A percentile compares a stretch with the other conserved stretches of the same genome.
Conservation (phyloP, 1,284 basidiomycete species). For the Sporisorium sorghi region DNA sequence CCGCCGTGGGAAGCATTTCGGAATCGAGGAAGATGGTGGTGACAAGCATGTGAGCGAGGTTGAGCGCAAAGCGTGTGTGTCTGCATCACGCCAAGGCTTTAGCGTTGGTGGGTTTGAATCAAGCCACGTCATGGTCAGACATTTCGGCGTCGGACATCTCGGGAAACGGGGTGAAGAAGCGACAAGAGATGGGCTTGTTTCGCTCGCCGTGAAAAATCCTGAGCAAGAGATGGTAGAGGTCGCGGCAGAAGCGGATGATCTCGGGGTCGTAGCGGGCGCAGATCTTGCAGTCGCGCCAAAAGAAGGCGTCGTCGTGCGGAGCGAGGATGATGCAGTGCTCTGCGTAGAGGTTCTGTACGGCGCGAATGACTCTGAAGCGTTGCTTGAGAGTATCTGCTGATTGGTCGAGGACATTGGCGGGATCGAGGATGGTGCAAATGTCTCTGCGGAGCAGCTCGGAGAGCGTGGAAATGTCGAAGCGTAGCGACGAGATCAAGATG, state of each 20-base stretch:
- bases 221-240: constrained; percentile 29
- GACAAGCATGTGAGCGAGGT: not conserved
- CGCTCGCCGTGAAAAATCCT: constrained; percentile 24
- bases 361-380: constrained; percentile 29
- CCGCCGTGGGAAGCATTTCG: not conserved
- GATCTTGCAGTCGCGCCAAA: constrained; percentile 28
- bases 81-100: no score
- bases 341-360: constrained; percentile 25
- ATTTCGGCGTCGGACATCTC: constrained; percentile 24
- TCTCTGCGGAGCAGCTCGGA: constrained; percentile 37
- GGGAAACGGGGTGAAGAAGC: constrained; percentile 16
- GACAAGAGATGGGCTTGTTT: constrained; percentile 20
- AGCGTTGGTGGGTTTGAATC: not conserved
- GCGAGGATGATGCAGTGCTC: constrained; percentile 32
- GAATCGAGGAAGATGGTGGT: not conserved
- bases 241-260: constrained; percentile 37
- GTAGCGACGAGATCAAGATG: constrained; percentile 20
- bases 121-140: constrained; percentile 1
- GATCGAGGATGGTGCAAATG: constrained; percentile 27
- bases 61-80: no score
- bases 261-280: constrained; percentile 32
- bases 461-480: constrained; percentile 27
- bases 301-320: constrained; percentile 30
- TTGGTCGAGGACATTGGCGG: constrained; percentile 20
- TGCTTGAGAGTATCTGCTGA: constrained; percentile 14